phyloP scores from a whole-genome alignment of 1,284 basidiomycete genomes.

The Retiboletus flavoniger region DNA sequence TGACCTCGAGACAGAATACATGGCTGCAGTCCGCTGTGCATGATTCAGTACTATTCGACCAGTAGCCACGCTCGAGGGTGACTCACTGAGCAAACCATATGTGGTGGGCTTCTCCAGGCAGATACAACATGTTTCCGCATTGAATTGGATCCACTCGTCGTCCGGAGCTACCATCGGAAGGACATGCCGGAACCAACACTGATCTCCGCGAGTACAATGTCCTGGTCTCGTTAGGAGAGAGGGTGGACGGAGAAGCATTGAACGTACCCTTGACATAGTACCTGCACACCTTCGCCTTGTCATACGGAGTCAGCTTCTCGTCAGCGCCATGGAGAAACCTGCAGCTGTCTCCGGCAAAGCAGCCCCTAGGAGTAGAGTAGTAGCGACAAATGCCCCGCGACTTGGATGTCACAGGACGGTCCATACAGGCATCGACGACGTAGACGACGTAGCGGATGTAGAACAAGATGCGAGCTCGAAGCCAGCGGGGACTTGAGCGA shows the following conservation, averaged over 20 bases:
- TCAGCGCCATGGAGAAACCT: constrained; percentile 65
- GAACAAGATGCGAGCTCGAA: background rate
- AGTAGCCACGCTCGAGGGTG: background rate
- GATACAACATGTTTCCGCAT: constrained; percentile 55
- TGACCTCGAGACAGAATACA: constrained; percentile 66
- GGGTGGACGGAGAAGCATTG: background rate
- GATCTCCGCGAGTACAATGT: constrained; percentile 61
- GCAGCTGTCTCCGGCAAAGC: constrained; percentile 62
- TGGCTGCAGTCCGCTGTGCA: constrained; percentile 63
- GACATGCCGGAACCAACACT: constrained; percentile 71
- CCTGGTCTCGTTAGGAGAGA: constrained; percentile 38
- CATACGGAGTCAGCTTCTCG: constrained; percentile 60
- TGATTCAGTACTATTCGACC: constrained; percentile 9
- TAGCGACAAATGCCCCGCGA: constrained; percentile 64
- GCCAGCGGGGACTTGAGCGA: background rate
- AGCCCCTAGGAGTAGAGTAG: constrained; percentile 59
- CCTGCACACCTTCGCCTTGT: constrained; percentile 64
- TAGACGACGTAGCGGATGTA: constrained; percentile 4
- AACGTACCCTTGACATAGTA: constrained; percentile 57
- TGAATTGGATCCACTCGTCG: constrained; percentile 27
- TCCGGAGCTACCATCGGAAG: constrained; percentile 27
- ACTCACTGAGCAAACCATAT: constrained; percentile 65
- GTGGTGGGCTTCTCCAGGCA: constrained; percentile 69
- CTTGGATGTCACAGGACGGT: constrained; percentile 60
- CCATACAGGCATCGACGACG: constrained; percentile 31